phyloP scores from a whole-genome alignment of 2,329 filamentous ascomycete genomes.

The Podosphaera leucotricha region DNA sequence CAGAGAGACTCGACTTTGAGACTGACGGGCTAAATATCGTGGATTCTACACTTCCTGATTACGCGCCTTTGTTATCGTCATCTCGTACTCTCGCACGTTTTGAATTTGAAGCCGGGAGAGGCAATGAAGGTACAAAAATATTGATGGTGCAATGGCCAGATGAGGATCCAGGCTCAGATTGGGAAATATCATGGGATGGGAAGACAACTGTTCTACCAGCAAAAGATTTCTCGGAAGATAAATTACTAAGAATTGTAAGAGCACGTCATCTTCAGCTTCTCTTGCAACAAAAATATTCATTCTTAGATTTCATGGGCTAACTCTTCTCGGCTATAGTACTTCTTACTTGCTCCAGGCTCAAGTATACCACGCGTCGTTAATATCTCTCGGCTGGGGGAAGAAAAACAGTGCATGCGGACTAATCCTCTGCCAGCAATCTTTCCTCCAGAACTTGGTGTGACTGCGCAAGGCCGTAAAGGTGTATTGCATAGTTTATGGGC shows the following conservation, averaged over 20 bases:
- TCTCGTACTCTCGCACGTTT: slow-evolving; percentile 54
- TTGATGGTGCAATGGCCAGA: slow-evolving; percentile 84
- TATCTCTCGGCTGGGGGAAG: slow-evolving; percentile 25
- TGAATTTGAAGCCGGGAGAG: slow-evolving; percentile 58
- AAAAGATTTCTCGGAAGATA: slow-evolving; percentile 16
- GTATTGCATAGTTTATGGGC: slow-evolving; percentile 76
- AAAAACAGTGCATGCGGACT: slow-evolving; percentile 28
- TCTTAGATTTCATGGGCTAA: too few relatives aligned
- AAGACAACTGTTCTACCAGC: slow-evolving; percentile 46
- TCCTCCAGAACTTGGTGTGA: slow-evolving; percentile 46
- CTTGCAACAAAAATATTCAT: too few relatives aligned
- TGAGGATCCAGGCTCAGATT: slow-evolving; percentile 23
- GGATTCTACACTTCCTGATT: slow-evolving; percentile 6
- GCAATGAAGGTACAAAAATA: slow-evolving; percentile 70
- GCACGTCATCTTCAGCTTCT: too few relatives aligned
- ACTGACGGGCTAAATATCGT: slow-evolving; percentile 3
- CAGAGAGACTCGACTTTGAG: slow-evolving; percentile 9
- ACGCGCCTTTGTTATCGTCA: slow-evolving; percentile 22
- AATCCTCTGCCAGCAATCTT: slow-evolving; percentile 78
- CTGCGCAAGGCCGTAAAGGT: slow-evolving; percentile 48
- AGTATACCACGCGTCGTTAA: slow-evolving; percentile 49
- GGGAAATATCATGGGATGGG: slow-evolving; percentile 67
- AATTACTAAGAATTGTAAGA: slow-evolving; percentile 21
- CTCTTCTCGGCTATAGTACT: slow-evolving; percentile 27
- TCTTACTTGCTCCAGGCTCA: slow-evolving; percentile 50